These are phyloP conservation scores for Mallotus nudiflorus DNA, from an alignment of 345 rosid genomes.

Conservation along the genomic window DNA sequence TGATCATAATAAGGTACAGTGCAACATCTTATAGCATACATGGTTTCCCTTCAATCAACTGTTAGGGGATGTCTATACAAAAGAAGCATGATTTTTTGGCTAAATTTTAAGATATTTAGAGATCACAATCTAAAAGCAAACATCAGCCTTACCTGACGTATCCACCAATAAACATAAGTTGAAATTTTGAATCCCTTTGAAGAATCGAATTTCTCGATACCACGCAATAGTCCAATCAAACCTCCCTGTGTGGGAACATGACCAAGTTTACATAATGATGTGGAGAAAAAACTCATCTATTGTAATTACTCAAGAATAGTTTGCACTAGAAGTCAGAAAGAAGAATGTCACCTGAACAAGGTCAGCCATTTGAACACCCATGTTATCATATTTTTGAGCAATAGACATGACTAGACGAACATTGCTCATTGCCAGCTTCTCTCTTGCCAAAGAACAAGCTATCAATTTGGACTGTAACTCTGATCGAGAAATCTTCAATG, in stretches of 20 bases:
- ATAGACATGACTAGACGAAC: constrained; percentile 95
- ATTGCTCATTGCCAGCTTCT: constrained; percentile 94
- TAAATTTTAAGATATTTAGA: neutral
- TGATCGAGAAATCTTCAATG: constrained; percentile 70
- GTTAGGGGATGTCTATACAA: neutral
- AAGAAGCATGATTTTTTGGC: neutral
- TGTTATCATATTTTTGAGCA: constrained; percentile 83
- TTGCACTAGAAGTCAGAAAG: constrained; percentile 12
- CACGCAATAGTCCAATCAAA: constrained; percentile 83
- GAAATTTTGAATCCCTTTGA: constrained; percentile 88
- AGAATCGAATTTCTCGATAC: constrained; percentile 96
- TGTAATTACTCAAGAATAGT: neutral
- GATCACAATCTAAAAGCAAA: neutral
- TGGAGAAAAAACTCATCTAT: neutral
- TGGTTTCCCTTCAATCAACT: neutral
- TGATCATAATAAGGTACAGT: no score
- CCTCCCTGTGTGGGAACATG: constrained; percentile 67
- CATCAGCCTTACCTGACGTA: constrained; percentile 71
- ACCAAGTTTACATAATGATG: neutral
- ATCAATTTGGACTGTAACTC: constrained; percentile 67
- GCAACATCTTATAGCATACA: neutral
- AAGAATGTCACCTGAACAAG: constrained; percentile 78
- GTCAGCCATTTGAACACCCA: constrained; percentile 96
- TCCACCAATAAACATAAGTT: constrained; percentile 99
- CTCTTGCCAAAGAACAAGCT: constrained; percentile 81